phyloP scores from a whole-genome alignment of 306 rosid species.

The Quercus suber region DNA sequence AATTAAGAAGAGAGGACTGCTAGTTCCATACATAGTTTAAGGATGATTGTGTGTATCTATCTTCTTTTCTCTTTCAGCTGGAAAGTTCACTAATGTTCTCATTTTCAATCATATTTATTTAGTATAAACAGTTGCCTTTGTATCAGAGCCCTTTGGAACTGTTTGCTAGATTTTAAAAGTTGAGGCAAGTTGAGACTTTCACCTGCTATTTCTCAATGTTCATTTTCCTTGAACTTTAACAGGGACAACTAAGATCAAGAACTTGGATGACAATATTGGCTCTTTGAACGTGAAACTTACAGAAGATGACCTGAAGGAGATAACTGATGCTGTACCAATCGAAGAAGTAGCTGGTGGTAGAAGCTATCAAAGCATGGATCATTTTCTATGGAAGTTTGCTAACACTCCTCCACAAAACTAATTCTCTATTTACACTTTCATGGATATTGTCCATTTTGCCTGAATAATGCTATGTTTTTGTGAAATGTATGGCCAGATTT shows the following conservation, averaged over 20 bases:
- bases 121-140: not conserved
- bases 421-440: not conserved
- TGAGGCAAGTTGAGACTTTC: not conserved
- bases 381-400: slow-evolving; percentile 39
- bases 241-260: slow-evolving; percentile 67
- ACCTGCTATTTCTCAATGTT: not conserved
- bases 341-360: slow-evolving; percentile 52
- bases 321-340: slow-evolving; percentile 42
- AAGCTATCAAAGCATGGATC: not conserved
- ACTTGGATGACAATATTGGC: slow-evolving; percentile 55
- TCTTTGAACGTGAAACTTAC: slow-evolving; percentile 43
- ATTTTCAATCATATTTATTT: not conserved
- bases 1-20: too few species aligned
- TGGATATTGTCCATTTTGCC: not conserved
- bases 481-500: not conserved
- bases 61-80: not conserved
- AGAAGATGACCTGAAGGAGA: slow-evolving; percentile 41
- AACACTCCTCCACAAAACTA: slow-evolving; percentile 49
- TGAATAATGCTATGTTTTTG: not conserved
- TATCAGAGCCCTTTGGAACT: not conserved
- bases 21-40: too few species aligned
- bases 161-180: not conserved
- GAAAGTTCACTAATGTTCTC: not conserved
- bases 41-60: not conserved
- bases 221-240: not conserved